phyloP scores from a whole-genome alignment of 306 rosid genomes.

The Erythrophleum fordii region DNA sequence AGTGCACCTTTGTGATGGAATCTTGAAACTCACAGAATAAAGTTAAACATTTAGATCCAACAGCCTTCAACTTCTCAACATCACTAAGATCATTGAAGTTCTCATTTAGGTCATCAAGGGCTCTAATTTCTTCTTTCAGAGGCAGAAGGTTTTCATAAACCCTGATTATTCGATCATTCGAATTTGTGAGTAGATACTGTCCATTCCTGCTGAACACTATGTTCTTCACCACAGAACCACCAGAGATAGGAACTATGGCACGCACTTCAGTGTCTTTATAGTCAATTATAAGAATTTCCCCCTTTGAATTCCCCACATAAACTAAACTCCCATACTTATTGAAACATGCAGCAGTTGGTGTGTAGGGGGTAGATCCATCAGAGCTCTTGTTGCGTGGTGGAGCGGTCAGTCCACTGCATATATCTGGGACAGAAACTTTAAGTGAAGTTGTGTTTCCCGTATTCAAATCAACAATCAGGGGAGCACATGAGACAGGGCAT shows the following conservation, averaged over 20 bases:
- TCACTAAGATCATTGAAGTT: slow-evolving; percentile 49
- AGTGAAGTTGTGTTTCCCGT: slow-evolving; percentile 71
- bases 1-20: slow-evolving; percentile 90
- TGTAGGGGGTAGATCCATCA: slow-evolving; percentile 72
- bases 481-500: slow-evolving; percentile 94
- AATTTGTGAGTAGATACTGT: slow-evolving; percentile 89
- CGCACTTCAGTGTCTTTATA: slow-evolving; percentile 54
- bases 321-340: slow-evolving; percentile 79
- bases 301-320: slow-evolving; percentile 96
- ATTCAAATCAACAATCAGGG: slow-evolving; percentile 85
- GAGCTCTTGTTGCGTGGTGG: slow-evolving; percentile 72
- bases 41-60: slow-evolving; percentile 80
- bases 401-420: slow-evolving; percentile 52
- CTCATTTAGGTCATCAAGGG: slow-evolving; percentile 57
- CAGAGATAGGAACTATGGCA: slow-evolving; percentile 81
- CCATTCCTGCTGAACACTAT: slow-evolving; percentile 92
- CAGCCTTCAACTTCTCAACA: slow-evolving; percentile 76
- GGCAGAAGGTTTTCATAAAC: slow-evolving; percentile 93
- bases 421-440: slow-evolving; percentile 72
- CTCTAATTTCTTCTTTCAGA: slow-evolving; percentile 62
- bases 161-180: slow-evolving; percentile 86
- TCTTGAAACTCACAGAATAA: slow-evolving; percentile 96
- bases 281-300: slow-evolving; percentile 88
- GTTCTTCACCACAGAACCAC: slow-evolving; percentile 86
- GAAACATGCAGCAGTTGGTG: slow-evolving; percentile 97